Evolutionary conservation across 129 eudicot species (phyloP).

Genomic region (Ambrosia artemisiifolia): DNA sequence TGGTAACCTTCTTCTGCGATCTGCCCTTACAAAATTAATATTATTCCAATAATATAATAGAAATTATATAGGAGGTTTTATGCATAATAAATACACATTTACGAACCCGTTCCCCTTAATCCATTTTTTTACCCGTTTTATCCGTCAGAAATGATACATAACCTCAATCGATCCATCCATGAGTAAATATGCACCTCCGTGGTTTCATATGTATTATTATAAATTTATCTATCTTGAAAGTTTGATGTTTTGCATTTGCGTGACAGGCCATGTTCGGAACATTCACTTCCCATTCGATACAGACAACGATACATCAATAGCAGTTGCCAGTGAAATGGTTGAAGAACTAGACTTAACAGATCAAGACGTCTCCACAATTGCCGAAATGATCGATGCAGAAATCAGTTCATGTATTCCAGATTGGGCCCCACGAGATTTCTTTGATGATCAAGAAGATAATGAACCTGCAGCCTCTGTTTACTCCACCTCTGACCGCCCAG

Average conservation of each 20-base stretch:
- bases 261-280: constrained; percentile 71
- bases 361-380: constrained; percentile 80
- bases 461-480: constrained; percentile 36
- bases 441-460: constrained; percentile 30
- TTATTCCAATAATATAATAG: too few relatives aligned
- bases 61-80: background rate
- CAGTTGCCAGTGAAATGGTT: constrained; percentile 99
- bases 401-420: constrained; percentile 77
- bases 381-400: constrained; percentile 85
- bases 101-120: background rate
- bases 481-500: constrained; percentile 33
- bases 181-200: background rate
- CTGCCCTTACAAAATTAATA: too few relatives aligned
- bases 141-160: background rate
- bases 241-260: constrained; percentile 14
- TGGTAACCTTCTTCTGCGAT: background rate
- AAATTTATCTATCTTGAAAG: constrained; percentile 1
- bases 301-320: constrained; percentile 81
- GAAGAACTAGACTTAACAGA: constrained; percentile 89
- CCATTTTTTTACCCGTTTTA: background rate
- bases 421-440: constrained; percentile 67
- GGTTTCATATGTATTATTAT: background rate
- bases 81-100: too few relatives aligned
- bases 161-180: background rate
- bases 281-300: constrained; percentile 96